A percentile compares a stretch with the other conserved stretches of the same genome.
Evolutionary conservation across 2,329 filamentous ascomycete genomes (phyloP).

Genomic region (Tolypocladium inflatum): DNA sequence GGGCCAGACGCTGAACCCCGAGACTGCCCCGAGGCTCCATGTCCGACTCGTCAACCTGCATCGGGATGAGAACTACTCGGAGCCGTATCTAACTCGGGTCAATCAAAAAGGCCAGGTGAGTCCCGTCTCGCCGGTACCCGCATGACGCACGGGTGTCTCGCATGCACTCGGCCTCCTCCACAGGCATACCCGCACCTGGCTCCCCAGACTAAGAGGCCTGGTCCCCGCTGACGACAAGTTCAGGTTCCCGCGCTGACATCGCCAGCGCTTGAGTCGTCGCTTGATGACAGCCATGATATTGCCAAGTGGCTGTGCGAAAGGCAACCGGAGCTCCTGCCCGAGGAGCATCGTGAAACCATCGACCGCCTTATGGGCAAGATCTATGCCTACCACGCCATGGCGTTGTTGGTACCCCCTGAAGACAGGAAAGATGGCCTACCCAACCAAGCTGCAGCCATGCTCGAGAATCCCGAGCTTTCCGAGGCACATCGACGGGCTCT

Average conservation of each 20-base stretch:
- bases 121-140: not conserved
- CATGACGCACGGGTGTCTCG: not conserved
- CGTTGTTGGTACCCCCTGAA: constrained; percentile 13
- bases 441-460: constrained; percentile 17
- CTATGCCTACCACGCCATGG: constrained; percentile 15
- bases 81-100: constrained; percentile 15
- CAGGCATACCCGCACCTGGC: not conserved
- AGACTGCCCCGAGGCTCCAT: constrained; percentile 13
- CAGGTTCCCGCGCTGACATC: constrained; percentile 19
- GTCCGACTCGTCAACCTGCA: constrained; percentile 17
- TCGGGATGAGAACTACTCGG: constrained; percentile 15
- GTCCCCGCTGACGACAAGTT: not conserved
- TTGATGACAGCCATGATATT: constrained; percentile 18
- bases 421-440: constrained; percentile 14
- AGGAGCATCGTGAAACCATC: constrained; percentile 12
- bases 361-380: constrained; percentile 14
- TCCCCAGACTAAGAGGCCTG: not conserved
- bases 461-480: constrained; percentile 15
- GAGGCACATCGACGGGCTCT: constrained; percentile 16
- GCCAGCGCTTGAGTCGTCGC: constrained; percentile 8
- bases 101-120: constrained; percentile 18
- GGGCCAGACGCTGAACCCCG: constrained; percentile 12
- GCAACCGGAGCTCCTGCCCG: constrained; percentile 17
- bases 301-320: constrained; percentile 17
- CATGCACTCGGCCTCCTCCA: not conserved